phyloP scores from a whole-genome alignment of 306 rosid genomes.

The Argentina anserina region DNA sequence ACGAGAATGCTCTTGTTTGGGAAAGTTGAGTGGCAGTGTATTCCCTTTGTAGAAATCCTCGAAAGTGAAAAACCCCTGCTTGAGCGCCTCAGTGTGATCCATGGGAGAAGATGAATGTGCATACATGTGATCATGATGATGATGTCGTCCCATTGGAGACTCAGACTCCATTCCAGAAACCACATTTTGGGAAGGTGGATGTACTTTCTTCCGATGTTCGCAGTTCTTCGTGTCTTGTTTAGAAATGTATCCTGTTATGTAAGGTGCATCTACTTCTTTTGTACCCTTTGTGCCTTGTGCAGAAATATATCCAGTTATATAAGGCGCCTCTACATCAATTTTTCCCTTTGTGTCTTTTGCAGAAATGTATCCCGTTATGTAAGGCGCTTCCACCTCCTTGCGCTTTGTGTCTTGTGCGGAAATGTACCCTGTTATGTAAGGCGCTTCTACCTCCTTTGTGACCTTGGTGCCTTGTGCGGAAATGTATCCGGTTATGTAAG shows the following conservation, averaged over 20 bases:
- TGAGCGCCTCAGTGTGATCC: conserved; percentile 48
- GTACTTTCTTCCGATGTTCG: not conserved
- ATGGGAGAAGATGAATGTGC: not conserved
- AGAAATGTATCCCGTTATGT: not conserved
- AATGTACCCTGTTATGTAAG: not conserved
- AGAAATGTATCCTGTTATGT: not conserved
- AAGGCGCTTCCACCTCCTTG: not conserved
- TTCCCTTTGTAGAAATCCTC: conserved; percentile 42
- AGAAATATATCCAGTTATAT: no score
- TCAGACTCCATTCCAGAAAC: not conserved
- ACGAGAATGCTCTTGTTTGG: conserved; percentile 25
- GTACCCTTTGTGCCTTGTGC: not conserved
- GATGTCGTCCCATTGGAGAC: not conserved
- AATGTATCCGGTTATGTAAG: not conserved
- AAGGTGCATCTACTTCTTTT: not conserved
- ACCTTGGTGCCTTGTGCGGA: not conserved
- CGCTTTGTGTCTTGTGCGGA: not conserved
- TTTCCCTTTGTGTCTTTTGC: not conserved
- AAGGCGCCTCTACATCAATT: not conserved
- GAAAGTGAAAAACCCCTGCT: conserved; percentile 42
- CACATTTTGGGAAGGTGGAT: conserved; percentile 2
- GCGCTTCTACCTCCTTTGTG: not conserved
- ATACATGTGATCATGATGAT: conserved; percentile 15
- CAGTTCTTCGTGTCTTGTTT: not conserved
- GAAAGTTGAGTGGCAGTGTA: conserved; percentile 51